Evolutionary conservation across 2,329 filamentous ascomycete genomes (phyloP).

Genomic region (Penicillium palitans): DNA sequence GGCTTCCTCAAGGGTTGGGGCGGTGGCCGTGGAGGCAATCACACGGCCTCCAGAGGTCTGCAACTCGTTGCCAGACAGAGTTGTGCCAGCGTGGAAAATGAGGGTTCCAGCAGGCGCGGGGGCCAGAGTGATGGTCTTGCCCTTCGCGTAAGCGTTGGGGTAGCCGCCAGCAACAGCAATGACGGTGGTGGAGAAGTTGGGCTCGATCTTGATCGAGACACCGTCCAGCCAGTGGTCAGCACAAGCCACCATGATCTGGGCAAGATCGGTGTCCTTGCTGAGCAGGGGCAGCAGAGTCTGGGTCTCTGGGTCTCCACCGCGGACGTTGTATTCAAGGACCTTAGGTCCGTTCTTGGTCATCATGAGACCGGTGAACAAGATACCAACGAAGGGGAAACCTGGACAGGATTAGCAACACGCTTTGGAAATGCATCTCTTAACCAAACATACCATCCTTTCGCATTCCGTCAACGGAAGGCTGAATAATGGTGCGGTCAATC

Average conservation of each 20-base stretch:
- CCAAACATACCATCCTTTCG: conserved; percentile 70
- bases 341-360: conserved; percentile 79
- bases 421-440: conserved; percentile 71
- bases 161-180: conserved; percentile 94
- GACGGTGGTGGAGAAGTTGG: conserved; percentile 80
- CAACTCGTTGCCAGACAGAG: conserved; percentile 62
- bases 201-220: conserved; percentile 66
- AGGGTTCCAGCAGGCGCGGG: conserved; percentile 60
- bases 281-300: conserved; percentile 82
- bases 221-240: conserved; percentile 71
- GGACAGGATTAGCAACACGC: neutral
- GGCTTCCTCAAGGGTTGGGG: conserved; percentile 73
- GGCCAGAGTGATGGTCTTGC: conserved; percentile 61
- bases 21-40: conserved; percentile 85
- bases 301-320: conserved; percentile 89
- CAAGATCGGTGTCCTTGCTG: conserved; percentile 75
- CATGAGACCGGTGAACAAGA: conserved; percentile 71
- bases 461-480: conserved; percentile 89
- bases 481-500: conserved; percentile 79
- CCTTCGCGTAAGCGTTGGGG: conserved; percentile 81
- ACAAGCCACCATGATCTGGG: conserved; percentile 84
- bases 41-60: conserved; percentile 84
- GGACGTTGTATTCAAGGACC: conserved; percentile 88
- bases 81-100: conserved; percentile 92
- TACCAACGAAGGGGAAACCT: conserved; percentile 48